These are phyloP conservation scores for Chaetomiaceae sp. DNA, from an alignment of 2,329 filamentous ascomycete species.

Conservation along the genomic window DNA sequence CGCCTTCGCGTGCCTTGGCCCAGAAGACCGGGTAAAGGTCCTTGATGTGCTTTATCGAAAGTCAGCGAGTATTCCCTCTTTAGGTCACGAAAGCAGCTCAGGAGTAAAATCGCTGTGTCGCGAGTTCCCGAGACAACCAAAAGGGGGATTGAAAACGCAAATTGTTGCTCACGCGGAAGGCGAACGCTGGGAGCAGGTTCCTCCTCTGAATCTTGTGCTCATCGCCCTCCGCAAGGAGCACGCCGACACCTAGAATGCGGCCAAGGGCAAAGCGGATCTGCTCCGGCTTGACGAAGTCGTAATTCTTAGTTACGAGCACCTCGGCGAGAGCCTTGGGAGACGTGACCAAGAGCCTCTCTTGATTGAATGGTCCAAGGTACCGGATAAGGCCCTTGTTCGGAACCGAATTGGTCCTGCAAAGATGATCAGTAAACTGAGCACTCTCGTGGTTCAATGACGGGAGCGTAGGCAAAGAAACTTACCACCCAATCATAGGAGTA, in stretches of 20 bases:
- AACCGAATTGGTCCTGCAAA: conserved; percentile 54
- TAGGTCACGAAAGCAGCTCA: no score
- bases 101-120: no score
- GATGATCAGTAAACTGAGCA: conserved; percentile 8
- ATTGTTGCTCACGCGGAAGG: no score
- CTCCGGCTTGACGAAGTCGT: conserved; percentile 64
- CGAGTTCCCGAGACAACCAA: no score
- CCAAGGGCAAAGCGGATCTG: conserved; percentile 53
- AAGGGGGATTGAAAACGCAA: no score
- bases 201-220: conserved; percentile 81
- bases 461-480: conserved; percentile 2
- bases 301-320: conserved; percentile 63
- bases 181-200: conserved; percentile 75
- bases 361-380: conserved; percentile 59
- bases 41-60: no score
- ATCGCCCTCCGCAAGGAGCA: conserved; percentile 83
- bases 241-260: conserved; percentile 63
- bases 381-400: conserved; percentile 66
- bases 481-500: conserved; percentile 47
- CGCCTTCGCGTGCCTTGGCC: conserved; percentile 67
- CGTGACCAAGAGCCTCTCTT: conserved; percentile 58
- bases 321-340: conserved; percentile 64
- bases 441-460: not conserved
- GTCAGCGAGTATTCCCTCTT: no score
- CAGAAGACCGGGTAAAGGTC: conserved; percentile 82